These are phyloP conservation scores for Dactylellina haptotyla DNA, from an alignment of 2,329 filamentous ascomycete genomes.

Conservation along the genomic window DNA sequence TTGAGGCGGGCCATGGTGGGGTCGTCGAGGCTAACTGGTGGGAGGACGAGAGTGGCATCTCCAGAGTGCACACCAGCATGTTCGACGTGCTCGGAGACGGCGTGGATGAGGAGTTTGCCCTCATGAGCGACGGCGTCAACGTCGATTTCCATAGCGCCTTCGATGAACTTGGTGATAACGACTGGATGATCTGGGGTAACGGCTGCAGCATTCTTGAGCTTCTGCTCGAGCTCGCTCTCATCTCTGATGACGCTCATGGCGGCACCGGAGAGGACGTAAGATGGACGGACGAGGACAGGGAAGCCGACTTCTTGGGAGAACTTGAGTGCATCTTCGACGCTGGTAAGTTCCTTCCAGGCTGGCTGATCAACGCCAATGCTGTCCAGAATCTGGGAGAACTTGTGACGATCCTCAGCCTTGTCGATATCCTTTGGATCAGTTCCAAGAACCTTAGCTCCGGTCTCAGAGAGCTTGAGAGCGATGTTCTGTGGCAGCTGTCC, in stretches of 20 bases:
- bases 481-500: constrained; percentile 98
- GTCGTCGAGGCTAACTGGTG: constrained; percentile 81
- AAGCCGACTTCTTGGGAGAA: constrained; percentile 89
- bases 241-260: constrained; percentile 97
- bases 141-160: constrained; percentile 95
- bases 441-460: constrained; percentile 88
- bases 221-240: constrained; percentile 89
- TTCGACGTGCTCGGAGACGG: constrained; percentile 94
- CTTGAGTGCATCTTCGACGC: constrained; percentile 82
- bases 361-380: constrained; percentile 97
- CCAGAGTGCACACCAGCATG: constrained; percentile 98
- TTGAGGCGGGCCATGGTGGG: constrained; percentile 85
- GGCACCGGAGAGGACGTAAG: constrained; percentile 94
- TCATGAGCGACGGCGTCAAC: constrained; percentile 89
- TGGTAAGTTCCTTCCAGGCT: constrained; percentile 96
- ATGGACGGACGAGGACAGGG: constrained; percentile 92
- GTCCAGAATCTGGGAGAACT: constrained; percentile 97
- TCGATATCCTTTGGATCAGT: constrained; percentile 95
- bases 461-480: constrained; percentile 90
- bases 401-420: constrained; percentile 96
- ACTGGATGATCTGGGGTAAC: constrained; percentile 97
- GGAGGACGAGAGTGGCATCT: constrained; percentile 92
- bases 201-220: constrained; percentile 86
- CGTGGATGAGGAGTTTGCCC: constrained; percentile 88
- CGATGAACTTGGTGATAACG: constrained; percentile 98